Base-by-base conservation (phyloP, 495 filamentous ascomycete species). In the Hypomontagnella monticulosa region DNA sequence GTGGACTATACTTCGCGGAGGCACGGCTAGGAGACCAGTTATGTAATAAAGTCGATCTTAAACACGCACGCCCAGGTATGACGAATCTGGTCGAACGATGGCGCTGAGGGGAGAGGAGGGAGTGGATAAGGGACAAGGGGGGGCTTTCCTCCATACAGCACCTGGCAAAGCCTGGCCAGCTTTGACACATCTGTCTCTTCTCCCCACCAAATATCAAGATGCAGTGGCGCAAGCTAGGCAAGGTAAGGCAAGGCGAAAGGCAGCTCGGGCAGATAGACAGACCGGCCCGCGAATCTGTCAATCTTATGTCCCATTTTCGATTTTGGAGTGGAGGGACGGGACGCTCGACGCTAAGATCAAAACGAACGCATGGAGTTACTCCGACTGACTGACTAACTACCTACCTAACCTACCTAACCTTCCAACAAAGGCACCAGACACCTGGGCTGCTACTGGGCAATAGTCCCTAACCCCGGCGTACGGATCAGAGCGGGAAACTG, bases 21-120 rank as follows among this genome's bases (percentile, higher is more conserved):
- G 23, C 14, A 54, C 48, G 23, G 23, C 33, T 30, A 18, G 43
- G 5, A 48, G 27, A 12, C 16, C 16, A 44, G 37, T 49, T 27
- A 66, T 43, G 58, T 46, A 63, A 58, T 63, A 63, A 18, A 58
- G 59, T 11, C 43, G 59, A 63, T 68, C 59, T 63, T 47, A 59
- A 63, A 16, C 42, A 57, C 44, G 44, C 19, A 1, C 30, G 36
- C 20, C 15, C 38, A 51, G 30, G 38, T 38, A 55, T 56, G 65
- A 52, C 65, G 42, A 63, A 54, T 68, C 58, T 55, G 7, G 30
- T 59, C 33, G 41, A 44, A 44, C 23, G 32, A 48, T 34, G 34
- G 42, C 15, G 30, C 15, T 40, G 40, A 40, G n/a, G 14, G 33
- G 40, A 46, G 32, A 36, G 34, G 54, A 42, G 47, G 55, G n/a